Evolutionary conservation across 2,329 filamentous ascomycete species (phyloP).

Genomic region (Tolypocladium pustulatum): DNA sequence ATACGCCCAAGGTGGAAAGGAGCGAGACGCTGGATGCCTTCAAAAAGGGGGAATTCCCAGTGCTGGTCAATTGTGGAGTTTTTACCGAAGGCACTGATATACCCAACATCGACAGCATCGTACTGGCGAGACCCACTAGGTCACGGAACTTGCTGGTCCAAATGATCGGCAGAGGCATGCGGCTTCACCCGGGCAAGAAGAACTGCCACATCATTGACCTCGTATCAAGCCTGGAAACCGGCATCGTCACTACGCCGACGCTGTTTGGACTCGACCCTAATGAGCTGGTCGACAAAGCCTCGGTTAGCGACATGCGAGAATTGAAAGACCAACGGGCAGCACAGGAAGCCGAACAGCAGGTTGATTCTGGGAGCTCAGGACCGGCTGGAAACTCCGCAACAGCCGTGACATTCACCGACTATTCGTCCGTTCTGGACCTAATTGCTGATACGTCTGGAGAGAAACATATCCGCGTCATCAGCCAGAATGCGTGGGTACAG

Average conservation of each 20-base stretch:
- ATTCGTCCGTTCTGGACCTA: conserved; percentile 83
- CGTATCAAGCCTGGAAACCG: conserved; percentile 74
- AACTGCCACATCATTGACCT: conserved; percentile 96
- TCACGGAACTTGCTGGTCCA: conserved; percentile 91
- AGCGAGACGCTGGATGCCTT: conserved; percentile 66
- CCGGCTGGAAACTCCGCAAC: conserved; percentile 11
- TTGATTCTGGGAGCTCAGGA: conserved; percentile 2
- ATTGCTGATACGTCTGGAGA: conserved; percentile 75
- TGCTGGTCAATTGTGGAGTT: conserved; percentile 88
- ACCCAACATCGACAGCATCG: conserved; percentile 88
- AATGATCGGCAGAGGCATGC: conserved; percentile 94
- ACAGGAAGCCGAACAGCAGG: conserved; percentile 20
- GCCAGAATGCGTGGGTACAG: conserved; percentile 72
- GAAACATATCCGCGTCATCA: conserved; percentile 65
- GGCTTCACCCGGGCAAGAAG: conserved; percentile 67
- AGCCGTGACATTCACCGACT: conserved; percentile 74
- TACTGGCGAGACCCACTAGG: conserved; percentile 78
- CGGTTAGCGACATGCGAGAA: conserved; percentile 48
- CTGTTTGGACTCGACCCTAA: conserved; percentile 84
- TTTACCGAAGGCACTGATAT: conserved; percentile 98
- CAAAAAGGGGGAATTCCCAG: conserved; percentile 64
- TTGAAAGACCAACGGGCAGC: conserved; percentile 38
- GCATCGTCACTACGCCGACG: conserved; percentile 83
- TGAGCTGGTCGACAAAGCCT: conserved; percentile 60
- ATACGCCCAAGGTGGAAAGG: conserved; percentile 61